Evolutionary conservation across 768 basidiomycete genomes (phyloP).

Genomic region (Trichaptum fuscoviolaceum): DNA sequence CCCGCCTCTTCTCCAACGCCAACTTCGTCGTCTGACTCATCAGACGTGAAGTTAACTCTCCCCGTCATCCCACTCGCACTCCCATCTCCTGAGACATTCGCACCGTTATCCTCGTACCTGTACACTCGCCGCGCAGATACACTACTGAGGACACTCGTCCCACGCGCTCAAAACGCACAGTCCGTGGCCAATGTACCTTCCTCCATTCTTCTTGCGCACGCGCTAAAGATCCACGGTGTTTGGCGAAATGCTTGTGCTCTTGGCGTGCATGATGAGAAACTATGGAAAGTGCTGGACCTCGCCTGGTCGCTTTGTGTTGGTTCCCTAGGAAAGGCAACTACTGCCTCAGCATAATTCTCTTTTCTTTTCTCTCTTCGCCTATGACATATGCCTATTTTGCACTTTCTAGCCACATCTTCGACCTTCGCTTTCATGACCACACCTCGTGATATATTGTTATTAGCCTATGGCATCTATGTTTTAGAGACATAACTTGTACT

Average conservation of each 20-base stretch:
- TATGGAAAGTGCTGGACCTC: constrained; percentile 67
- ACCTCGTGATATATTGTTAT: background rate
- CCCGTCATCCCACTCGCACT: constrained; percentile 68
- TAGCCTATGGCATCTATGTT: background rate
- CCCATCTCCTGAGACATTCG: constrained; percentile 66
- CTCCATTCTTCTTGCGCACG: background rate
- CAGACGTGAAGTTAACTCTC: constrained; percentile 27
- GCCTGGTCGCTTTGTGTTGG: constrained; percentile 62
- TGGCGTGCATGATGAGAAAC: constrained; percentile 57
- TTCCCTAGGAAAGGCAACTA: constrained; percentile 32
- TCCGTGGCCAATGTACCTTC: background rate
- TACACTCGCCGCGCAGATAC: constrained; percentile 57
- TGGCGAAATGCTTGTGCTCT: constrained; percentile 70
- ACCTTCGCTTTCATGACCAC: background rate
- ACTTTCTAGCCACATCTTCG: background rate
- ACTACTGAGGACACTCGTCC: constrained; percentile 62
- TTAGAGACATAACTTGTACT: background rate
- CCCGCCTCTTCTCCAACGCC: constrained; percentile 25
- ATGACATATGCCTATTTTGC: background rate
- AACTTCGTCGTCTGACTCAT: constrained; percentile 10
- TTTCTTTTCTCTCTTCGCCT: background rate
- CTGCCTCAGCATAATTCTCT: background rate
- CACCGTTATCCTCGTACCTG: constrained; percentile 58
- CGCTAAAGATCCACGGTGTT: constrained; percentile 42
- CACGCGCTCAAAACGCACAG: constrained; percentile 21